phyloP scores from a whole-genome alignment of 345 rosid species.

The Erucastrum elatum region DNA sequence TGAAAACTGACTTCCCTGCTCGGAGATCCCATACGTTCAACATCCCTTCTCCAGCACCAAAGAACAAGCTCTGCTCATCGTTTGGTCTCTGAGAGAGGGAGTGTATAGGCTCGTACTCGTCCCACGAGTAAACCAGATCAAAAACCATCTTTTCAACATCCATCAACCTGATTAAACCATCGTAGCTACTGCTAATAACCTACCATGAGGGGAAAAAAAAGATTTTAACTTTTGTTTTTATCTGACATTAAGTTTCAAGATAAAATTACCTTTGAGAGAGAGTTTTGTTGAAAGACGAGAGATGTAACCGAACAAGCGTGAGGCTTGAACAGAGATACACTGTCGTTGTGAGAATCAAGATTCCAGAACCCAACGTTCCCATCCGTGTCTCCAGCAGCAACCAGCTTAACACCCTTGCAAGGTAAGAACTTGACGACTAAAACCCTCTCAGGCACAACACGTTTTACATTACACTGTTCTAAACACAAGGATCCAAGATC shows the following conservation, averaged over 20 bases:
- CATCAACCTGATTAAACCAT: constrained; percentile 69
- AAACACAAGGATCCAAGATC: constrained; percentile 49
- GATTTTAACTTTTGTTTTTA: neutral
- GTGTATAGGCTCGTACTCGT: constrained; percentile 54
- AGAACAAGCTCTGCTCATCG: constrained; percentile 52
- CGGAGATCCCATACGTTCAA: constrained; percentile 64
- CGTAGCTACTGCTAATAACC: constrained; percentile 66
- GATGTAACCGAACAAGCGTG: constrained; percentile 64
- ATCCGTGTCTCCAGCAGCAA: constrained; percentile 62
- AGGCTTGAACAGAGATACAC: constrained; percentile 54
- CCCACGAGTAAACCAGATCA: constrained; percentile 54
- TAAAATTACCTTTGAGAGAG: constrained; percentile 58
- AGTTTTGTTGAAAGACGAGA: constrained; percentile 54
- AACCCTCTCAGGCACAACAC: constrained; percentile 61
- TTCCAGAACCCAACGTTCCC: constrained; percentile 82
- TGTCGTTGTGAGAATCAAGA: constrained; percentile 44
- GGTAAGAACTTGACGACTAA: constrained; percentile 64
- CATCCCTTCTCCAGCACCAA: constrained; percentile 61
- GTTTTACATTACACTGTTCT: constrained; percentile 57
- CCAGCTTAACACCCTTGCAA: constrained; percentile 50
- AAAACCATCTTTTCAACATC: constrained; percentile 73
- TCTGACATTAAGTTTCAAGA: neutral
- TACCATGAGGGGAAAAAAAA: constrained; percentile 32
- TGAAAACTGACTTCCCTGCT: constrained; percentile 46
- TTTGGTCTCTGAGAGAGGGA: constrained; percentile 60